A percentile compares a stretch with the other conserved stretches of the same genome.
Conservation (phyloP, 768 basidiomycete genomes). For the Collybia sp. region DNA sequence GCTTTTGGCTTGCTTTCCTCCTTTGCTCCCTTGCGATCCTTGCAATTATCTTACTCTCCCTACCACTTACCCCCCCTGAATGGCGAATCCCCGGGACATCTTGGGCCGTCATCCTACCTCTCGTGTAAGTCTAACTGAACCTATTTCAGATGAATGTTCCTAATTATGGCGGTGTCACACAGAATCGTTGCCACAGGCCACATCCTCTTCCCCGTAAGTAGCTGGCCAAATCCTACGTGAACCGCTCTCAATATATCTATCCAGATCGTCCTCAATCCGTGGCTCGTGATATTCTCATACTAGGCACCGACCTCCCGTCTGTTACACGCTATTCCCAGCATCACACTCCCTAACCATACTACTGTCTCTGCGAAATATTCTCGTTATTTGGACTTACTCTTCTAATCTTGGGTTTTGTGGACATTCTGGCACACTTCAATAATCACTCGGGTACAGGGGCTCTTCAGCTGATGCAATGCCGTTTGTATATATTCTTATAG, state of each 20-base stretch:
- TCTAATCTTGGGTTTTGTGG: slow-evolving; percentile 5
- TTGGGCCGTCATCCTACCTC: slow-evolving; percentile 78
- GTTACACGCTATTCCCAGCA: background rate
- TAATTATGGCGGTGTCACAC: slow-evolving; percentile 5
- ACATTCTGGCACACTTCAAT: slow-evolving; percentile 2
- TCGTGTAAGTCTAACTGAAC: slow-evolving; percentile 43
- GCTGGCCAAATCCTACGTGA: background rate
- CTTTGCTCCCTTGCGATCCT: slow-evolving; percentile 47
- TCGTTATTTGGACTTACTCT: slow-evolving; percentile 1
- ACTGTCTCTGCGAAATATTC: slow-evolving; percentile 5
- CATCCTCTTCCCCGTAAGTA: slow-evolving; percentile 66
- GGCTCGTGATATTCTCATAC: slow-evolving; percentile 81
- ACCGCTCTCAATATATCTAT: background rate
- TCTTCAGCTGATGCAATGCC: too few species aligned
- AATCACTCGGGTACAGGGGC: too few species aligned
- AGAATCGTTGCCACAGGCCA: slow-evolving; percentile 64
- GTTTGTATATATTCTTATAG: too few species aligned
- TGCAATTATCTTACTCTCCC: slow-evolving; percentile 53
- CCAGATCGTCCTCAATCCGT: slow-evolving; percentile 81
- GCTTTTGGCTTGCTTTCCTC: slow-evolving; percentile 66
- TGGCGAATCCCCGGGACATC: slow-evolving; percentile 59
- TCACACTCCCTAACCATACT: slow-evolving; percentile 3
- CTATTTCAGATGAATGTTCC: slow-evolving; percentile 2
- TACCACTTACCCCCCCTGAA: slow-evolving; percentile 47
- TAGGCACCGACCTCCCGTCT: slow-evolving; percentile 14